Conservation (phyloP, 2,329 filamentous ascomycete species). For the Phyllosticta ampelicida region DNA sequence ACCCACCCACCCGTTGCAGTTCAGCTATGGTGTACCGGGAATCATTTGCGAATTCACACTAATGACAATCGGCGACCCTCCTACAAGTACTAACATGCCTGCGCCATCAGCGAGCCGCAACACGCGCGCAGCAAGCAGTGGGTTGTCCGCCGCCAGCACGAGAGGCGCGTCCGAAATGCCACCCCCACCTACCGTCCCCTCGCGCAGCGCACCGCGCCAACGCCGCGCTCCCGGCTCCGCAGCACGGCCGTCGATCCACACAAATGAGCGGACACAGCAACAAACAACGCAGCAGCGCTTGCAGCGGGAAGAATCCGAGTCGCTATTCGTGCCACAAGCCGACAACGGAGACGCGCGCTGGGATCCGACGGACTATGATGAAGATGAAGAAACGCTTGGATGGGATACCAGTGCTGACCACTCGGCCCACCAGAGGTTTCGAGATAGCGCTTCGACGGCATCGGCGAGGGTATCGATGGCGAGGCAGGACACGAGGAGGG, state of each 20-base stretch:
- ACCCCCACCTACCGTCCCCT: slow-evolving; percentile 28
- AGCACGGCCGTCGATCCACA: slow-evolving; percentile 13
- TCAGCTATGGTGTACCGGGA: slow-evolving; percentile 58
- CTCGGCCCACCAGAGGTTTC: slow-evolving; percentile 33
- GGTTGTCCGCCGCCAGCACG: background rate
- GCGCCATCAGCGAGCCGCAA: background rate
- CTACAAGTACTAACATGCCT: background rate
- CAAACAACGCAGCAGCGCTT: slow-evolving; percentile 15
- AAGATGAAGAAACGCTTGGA: slow-evolving; percentile 55
- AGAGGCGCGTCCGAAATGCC: slow-evolving; percentile 28
- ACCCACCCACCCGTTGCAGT: slow-evolving; percentile 60
- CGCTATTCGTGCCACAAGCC: slow-evolving; percentile 55
- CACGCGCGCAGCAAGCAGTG: slow-evolving; percentile 10
- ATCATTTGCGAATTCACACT: slow-evolving; percentile 67
- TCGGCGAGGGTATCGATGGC: slow-evolving; percentile 12
- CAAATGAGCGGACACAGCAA: slow-evolving; percentile 17
- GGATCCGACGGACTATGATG: slow-evolving; percentile 59
- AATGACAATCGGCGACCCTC: slow-evolving; percentile 64
- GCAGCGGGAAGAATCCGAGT: slow-evolving; percentile 43
- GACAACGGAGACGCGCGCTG: slow-evolving; percentile 58
- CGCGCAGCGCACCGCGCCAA: slow-evolving; percentile 21
- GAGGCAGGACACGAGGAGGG: background rate
- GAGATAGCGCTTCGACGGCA: slow-evolving; percentile 24
- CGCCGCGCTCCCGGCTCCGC: slow-evolving; percentile 19
- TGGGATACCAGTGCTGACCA: slow-evolving; percentile 60